Evolutionary conservation across 2,329 filamentous ascomycete genomes (phyloP), one percentile per base, ranked within the genome.

Genomic region (Claviceps capensis): DNA sequence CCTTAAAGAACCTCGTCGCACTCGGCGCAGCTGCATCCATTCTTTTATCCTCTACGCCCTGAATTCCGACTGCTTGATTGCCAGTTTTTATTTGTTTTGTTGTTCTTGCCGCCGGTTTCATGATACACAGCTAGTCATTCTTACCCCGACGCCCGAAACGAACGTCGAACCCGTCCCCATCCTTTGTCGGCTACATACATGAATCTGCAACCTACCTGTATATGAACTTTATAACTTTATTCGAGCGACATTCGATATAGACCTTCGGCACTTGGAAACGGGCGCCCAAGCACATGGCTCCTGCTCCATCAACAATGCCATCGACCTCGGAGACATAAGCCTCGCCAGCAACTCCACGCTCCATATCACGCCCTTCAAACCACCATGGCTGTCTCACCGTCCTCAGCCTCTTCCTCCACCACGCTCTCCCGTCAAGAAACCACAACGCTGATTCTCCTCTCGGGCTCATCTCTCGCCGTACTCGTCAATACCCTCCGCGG

Each of bases 401-500:
- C 48, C 34, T 48, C 52, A 19, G 13, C 47, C 17, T 34, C n/a
- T 5, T 36, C 26, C 58, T 59, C 45, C 78, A 16, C 22, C 16
- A 58, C 61, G 41, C 78, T 82, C 58, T 75, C 78, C 50, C 66
- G 66, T 55, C 64, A 65, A 50, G 80, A 83, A 65, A 70, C 73
- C n/a, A 62, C 78, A 56, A 67, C 67, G 50, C 76, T 83, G 56
- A 62, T 85, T 57, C 72, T 81, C 17, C 71, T 95, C 52, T 78
- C 82, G 45, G 75, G 81, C 58, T 81, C 80, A 52, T 88, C 86
- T 62, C 65, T 86, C 58, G 82, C 81, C 53, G 74, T 96, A 58
- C 77, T 97, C 57, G 74, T 78, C 56, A 91, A 91, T 66, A 88
- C 88, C 41, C 85, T 96, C 63, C 79, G 83, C 54, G 86, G 81